These are phyloP conservation scores for Aspergillus amoenus DNA, from an alignment of 2,329 filamentous ascomycete genomes.

Conservation along the genomic window DNA sequence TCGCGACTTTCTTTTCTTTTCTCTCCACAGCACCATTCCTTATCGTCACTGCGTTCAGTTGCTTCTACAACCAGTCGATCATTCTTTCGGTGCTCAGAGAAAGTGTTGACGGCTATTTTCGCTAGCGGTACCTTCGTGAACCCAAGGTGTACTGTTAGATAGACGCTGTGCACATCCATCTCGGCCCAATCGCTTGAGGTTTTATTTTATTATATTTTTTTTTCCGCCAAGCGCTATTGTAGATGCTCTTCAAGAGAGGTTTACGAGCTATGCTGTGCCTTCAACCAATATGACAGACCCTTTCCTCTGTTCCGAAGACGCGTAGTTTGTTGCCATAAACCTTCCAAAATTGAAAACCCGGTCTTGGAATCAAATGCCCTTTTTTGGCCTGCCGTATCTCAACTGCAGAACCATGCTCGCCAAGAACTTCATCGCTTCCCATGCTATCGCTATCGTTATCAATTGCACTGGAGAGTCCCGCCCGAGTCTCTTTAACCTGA, in stretches of 20 bases:
- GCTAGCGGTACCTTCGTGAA: constrained; percentile 87
- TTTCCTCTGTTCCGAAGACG: constrained; percentile 60
- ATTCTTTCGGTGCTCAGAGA: constrained; percentile 86
- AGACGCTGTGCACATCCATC: constrained; percentile 77
- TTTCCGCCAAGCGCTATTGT: neutral
- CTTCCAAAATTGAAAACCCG: constrained; percentile 55
- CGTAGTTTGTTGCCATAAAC: constrained; percentile 60
- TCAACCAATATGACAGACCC: constrained; percentile 35
- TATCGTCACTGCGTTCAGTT: constrained; percentile 82
- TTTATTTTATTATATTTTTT: neutral
- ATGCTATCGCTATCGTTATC: neutral
- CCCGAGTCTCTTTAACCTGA: neutral
- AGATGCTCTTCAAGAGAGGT: neutral
- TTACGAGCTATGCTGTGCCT: neutral
- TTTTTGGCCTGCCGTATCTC: constrained; percentile 26
- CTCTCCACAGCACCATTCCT: constrained; percentile 73
- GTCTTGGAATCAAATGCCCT: constrained; percentile 52
- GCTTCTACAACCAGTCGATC: constrained; percentile 77
- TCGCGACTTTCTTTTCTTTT: constrained; percentile 36
- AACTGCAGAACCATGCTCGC: constrained; percentile 6
- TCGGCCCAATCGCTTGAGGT: neutral
- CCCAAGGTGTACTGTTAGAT: constrained; percentile 93
- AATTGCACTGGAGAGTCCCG: neutral
- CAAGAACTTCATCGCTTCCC: neutral
- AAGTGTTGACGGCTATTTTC: constrained; percentile 84